Base-by-base conservation (phyloP, 2,329 filamentous ascomycete genomes). In the Dendrostoma leiphaemia region DNA sequence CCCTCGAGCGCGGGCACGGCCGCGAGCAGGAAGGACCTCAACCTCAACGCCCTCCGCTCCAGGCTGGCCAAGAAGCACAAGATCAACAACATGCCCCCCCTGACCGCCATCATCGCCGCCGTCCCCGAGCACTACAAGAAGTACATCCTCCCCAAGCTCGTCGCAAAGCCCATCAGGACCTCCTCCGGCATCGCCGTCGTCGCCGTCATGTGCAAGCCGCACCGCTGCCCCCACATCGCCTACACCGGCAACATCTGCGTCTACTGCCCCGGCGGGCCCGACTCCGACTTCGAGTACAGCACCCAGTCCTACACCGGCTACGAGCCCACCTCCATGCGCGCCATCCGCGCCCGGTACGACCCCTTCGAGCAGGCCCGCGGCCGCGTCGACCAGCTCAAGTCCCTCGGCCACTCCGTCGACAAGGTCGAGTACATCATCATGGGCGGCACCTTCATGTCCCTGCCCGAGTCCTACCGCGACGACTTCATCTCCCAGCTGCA, bases 401-500 rank as follows among this genome's bases (percentile, higher is more conserved):
- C 90, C 2, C 80, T 99, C 0, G 94, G 94, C 1, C 94, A 99
- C 71, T 96, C 91, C 43, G 94, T 99, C 45, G 94, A 99, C 75
- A 99, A 99, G 71, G 94, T 99, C 23, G 94, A 99, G 76, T 99
- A 97, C 71, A 99, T 99, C 67, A 96, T 99, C 69, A 99, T 99
- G 94, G 94, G 94, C 57, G 94, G 94, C 61, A 99, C 94, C 0
- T 99, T 99, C 73, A 99, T 99, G 95, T 97, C 93, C 3, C 74
- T 99, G 24, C 82, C 93, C 8, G 86, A 91, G 64, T 85, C 88
- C 23, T 99, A 99, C 71, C 81, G 94, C 26, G 90, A 99, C 58
- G 85, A 90, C 53, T 99, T 99, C 65, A 96, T 99, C 56, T 88
- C 91, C 1, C 93, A 97, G 67, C 80, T 99, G 48, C 94, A 99